These are phyloP conservation scores for Hamigera avellanea DNA, from an alignment of 495 filamentous ascomycete species.

Conservation along the genomic window DNA sequence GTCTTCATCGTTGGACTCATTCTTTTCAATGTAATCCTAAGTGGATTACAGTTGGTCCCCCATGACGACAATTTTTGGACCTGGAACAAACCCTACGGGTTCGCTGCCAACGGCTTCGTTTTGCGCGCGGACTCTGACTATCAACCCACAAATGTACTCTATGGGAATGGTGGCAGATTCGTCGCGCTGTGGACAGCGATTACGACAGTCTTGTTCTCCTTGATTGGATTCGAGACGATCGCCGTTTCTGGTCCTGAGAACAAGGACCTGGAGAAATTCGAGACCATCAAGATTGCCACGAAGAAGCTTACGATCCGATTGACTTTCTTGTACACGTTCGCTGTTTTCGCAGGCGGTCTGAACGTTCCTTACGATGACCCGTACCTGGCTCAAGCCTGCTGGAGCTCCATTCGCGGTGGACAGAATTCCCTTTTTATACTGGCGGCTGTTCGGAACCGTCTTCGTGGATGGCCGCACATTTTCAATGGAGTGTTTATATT, in stretches of 20 bases:
- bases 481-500: slow-evolving; percentile 40
- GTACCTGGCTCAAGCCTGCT: slow-evolving; percentile 10
- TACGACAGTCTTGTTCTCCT: slow-evolving; percentile 29
- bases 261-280: slow-evolving; percentile 27
- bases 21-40: slow-evolving; percentile 22
- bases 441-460: slow-evolving; percentile 28
- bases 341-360: slow-evolving; percentile 28
- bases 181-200: slow-evolving; percentile 30
- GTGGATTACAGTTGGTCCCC: slow-evolving; percentile 3
- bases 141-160: slow-evolving; percentile 2
- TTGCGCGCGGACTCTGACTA: slow-evolving; percentile 8
- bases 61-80: slow-evolving; percentile 20
- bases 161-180: slow-evolving; percentile 14
- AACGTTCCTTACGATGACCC: slow-evolving; percentile 34
- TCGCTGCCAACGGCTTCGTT: slow-evolving; percentile 13
- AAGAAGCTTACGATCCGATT: slow-evolving; percentile 36
- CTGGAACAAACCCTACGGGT: slow-evolving; percentile 22
- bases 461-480: slow-evolving; percentile 27
- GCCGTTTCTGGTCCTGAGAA: slow-evolving; percentile 36
- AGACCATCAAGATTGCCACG: slow-evolving; percentile 39
- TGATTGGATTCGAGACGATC: slow-evolving; percentile 35
- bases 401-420: slow-evolving; percentile 25
- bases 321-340: slow-evolving; percentile 30
- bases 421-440: slow-evolving; percentile 33
- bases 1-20: slow-evolving; percentile 35